Conservation (phyloP, 345 rosid genomes). For the Pistacia integerrima region DNA sequence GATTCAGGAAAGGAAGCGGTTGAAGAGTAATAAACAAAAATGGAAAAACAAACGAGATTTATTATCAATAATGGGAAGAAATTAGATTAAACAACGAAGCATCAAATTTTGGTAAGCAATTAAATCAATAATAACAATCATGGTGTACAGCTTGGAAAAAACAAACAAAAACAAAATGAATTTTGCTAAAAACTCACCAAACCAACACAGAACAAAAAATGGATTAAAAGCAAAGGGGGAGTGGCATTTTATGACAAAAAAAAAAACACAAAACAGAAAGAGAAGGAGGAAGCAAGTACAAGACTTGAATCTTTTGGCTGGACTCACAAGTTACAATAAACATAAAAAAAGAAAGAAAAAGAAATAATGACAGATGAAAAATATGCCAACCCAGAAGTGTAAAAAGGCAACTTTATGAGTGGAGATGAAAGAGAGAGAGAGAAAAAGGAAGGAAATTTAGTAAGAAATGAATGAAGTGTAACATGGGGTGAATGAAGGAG, state of each 20-base stretch:
- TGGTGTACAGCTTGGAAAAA: slow-evolving; percentile 34
- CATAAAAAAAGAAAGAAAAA: neutral
- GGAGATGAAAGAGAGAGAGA: slow-evolving; percentile 9
- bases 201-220: slow-evolving; percentile 25
- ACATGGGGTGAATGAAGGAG: slow-evolving; percentile 13
- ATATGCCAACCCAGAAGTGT: slow-evolving; percentile 15
- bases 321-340: slow-evolving; percentile 10
- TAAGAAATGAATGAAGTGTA: slow-evolving; percentile 12
- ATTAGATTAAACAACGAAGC: slow-evolving; percentile 12
- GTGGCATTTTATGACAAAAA: slow-evolving; percentile 19
- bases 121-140: slow-evolving; percentile 18
- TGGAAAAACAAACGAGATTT: neutral
- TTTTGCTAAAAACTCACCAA: slow-evolving; percentile 22
- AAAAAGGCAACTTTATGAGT: slow-evolving; percentile 24
- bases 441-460: neutral
- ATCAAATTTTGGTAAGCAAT: neutral
- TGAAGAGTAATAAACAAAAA: slow-evolving; percentile 1
- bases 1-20: slow-evolving; percentile 17
- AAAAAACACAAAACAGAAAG: neutral
- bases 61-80: neutral
- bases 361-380: too few species aligned
- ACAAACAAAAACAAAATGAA: neutral
- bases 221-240: slow-evolving; percentile 12
- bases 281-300: slow-evolving; percentile 3
- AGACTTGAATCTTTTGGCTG: slow-evolving; percentile 22